Base-by-base conservation (phyloP, 805 yeast species). In the Candida mattraensis region DNA sequence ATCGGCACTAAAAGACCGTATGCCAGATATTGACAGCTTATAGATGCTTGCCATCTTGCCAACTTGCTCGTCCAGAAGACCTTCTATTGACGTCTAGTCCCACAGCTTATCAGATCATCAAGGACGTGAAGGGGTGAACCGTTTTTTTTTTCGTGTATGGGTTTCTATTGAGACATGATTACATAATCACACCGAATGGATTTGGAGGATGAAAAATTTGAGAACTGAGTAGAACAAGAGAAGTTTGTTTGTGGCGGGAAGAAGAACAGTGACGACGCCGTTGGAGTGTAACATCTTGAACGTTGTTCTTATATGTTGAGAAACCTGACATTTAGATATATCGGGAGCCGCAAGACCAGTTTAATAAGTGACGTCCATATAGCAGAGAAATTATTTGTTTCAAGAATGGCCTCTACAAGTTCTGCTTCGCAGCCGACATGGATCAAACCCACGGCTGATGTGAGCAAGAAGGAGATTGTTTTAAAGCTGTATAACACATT, bases 1-100 rank as follows among this genome's bases (percentile, higher is more conserved):
- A 47, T 80, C 79, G n/a, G 88, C 82, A 45, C 86, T 91, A 54
- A 93, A 93, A 0, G 98, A 88, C 25, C 99, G 69, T 5, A 93
- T 77, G 18, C 99, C 99, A 39, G 81, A 82, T 15, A 93, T 83
- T 0, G 87, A 78, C 11, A 84, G 73, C 63, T 82, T 63, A 48
- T 70, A 70, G 1, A 72, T 61, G 23, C 74, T 63, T 21, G 76
- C 67, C 77, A 58, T 61, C 23, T 11, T 8, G 18, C 12, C 26
- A 16, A 14, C 12, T 20, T 20, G 23, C 12, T 24, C n/a, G 35
- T 28, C 11, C 23, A 20, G 23, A 20, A 20, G 32, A 23, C 7
- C 21, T 12, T 12, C n/a, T n/a, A n/a, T n/a, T n/a, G n/a, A n/a
- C n/a, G n/a, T n/a, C n/a, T n/a, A n/a, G n/a, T n/a, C n/a, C n/a